These are phyloP conservation scores for Globisporangium viniferum DNA, from an alignment of 352 stramenopile species.

Conservation along the genomic window DNA sequence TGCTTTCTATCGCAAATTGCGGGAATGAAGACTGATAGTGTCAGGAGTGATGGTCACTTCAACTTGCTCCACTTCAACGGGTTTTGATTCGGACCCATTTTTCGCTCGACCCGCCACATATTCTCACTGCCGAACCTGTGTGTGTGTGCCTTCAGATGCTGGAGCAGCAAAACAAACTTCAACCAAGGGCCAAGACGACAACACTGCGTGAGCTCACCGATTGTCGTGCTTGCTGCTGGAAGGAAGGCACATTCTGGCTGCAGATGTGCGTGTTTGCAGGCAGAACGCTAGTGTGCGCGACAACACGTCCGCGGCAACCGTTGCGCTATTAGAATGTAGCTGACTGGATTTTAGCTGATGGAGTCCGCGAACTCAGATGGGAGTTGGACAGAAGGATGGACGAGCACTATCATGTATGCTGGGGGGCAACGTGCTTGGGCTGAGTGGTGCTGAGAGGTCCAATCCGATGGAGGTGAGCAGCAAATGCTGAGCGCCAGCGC, in stretches of 20 bases:
- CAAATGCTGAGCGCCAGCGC: not conserved
- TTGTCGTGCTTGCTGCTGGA: not conserved
- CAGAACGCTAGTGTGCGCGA: not conserved
- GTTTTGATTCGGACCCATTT: not conserved
- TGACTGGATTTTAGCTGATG: too few relatives aligned
- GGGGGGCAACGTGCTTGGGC: not conserved
- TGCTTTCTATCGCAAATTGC: not conserved
- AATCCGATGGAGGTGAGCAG: not conserved
- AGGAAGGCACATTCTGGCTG: not conserved
- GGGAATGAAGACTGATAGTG: not conserved
- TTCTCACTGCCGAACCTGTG: too few relatives aligned
- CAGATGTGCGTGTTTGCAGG: not conserved
- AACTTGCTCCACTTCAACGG: not conserved
- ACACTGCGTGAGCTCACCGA: not conserved
- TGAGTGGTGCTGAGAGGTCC: not conserved
- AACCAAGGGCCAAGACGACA: too few relatives aligned
- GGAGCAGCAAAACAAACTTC: too few relatives aligned
- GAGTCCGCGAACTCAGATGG: not conserved
- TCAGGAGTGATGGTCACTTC: not conserved
- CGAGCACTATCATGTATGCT: not conserved
- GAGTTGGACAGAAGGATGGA: conserved; percentile 6
- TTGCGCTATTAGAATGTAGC: not conserved
- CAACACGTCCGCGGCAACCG: not conserved
- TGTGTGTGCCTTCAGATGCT: too few relatives aligned
- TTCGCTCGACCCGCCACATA: not conserved